Base-by-base conservation (phyloP, 2,329 filamentous ascomycete genomes). In the Beauveria brongniartii region DNA sequence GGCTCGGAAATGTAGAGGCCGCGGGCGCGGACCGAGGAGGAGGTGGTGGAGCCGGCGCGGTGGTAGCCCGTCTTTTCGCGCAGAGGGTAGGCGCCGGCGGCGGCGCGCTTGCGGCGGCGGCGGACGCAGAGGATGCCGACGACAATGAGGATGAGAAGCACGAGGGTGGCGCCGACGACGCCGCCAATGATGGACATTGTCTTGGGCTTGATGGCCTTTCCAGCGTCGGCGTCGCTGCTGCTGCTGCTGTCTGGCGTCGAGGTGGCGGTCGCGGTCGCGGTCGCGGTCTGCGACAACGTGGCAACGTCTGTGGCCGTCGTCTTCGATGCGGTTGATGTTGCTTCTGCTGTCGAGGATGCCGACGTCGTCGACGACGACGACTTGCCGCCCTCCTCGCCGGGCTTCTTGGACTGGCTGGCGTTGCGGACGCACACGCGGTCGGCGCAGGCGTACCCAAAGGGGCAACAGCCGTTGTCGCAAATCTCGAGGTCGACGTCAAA, bases 391-490 rank as follows among this genome's bases (percentile, higher is more conserved):
- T 34, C 30, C 30, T 34, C 30, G 30, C 30, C 30, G 18, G 75
- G 76, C 44, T 65, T n/a, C 37, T 69, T 64, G 9, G 72, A 70
- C 67, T 87, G 82, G 67, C 87, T 79, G 18, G 73, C 64, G 63
- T 85, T 71, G 66, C 74, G 77, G 12, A 77, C 69, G 67, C 88
- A 91, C 63, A 75, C 62, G 6, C 20, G 5, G 55, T 72, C 74
- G 57, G 69, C 70, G 73, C 89, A 92, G 1, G 76, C 74, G 73
- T 87, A 92, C 3, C 89, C 89, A 71, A 87, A 86, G 0, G 89
- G 89, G 69, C 89, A 92, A 73, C 89, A 92, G n/a, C 64, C 72
- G 20, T 67, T 70, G 16, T 81, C 86, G 66, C 89, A 92, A 22
- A 73, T 78, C 2, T 75, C 72, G 16, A 92, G 75, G 12, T 76